Conservation (phyloP, 2,329 filamentous ascomycete genomes). For the Sporothrix inflata region DNA sequence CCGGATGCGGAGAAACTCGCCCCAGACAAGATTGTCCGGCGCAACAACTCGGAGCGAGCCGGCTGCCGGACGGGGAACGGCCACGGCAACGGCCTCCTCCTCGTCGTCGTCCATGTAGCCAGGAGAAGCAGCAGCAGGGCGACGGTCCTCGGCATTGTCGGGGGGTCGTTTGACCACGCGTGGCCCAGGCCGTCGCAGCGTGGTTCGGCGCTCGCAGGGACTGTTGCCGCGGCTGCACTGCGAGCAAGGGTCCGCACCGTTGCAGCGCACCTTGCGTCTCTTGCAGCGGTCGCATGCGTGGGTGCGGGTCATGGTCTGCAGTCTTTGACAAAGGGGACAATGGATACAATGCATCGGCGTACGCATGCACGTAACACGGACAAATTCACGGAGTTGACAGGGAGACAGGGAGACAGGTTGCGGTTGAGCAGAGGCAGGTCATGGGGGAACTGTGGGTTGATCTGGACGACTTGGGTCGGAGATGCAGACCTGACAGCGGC, state of each 20-base stretch:
- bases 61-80: no score
- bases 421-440: no score
- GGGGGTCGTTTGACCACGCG: background rate
- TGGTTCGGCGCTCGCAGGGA: background rate
- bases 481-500: no score
- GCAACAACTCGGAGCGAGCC: no score
- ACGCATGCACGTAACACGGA: no score
- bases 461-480: no score
- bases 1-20: background rate
- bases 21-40: background rate
- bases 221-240: constrained; percentile 13
- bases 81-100: background rate
- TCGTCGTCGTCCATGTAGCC: background rate
- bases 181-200: background rate
- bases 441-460: no score
- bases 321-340: no score
- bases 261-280: constrained; percentile 11
- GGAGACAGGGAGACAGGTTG: no score
- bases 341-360: no score
- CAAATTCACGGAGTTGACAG: no score
- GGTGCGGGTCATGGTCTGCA: background rate
- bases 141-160: background rate
- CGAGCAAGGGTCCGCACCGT: background rate
- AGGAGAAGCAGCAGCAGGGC: no score
- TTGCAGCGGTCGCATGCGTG: constrained; percentile 16